Evolutionary conservation across 2,329 filamentous ascomycete genomes (phyloP), one percentile per base, ranked within the genome.

Genomic region (Xylariaceae sp.): DNA sequence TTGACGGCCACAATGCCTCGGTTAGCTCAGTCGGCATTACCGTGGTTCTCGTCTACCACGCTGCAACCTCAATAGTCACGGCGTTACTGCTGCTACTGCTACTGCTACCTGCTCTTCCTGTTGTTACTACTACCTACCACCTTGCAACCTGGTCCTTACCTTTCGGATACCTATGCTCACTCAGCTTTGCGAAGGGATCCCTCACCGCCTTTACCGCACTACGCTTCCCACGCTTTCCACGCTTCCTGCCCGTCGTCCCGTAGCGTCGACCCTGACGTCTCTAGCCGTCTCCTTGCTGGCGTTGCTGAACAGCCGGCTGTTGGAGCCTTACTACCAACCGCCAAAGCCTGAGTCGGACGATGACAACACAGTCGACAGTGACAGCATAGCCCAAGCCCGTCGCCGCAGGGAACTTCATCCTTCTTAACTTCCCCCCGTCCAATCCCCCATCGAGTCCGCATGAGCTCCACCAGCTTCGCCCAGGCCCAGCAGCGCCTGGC

Each of bases 401-500:
- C 41, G 11, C 13, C 39, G 7, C 44, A 53, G 34, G 45, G 39
- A 53, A 13, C 39, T 39, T 51, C 54, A 13, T 15, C 13, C 35
- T 11, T 18, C n/a, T 51, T 37, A 23, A 23, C 11, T 55, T 55
- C 15, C 11, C 15, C 17, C 5, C 17, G 18, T 55, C 34, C 17
- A 37, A 37, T 13, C 17, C 35, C 10, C 41, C 13, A 54, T 44
- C 56, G 13, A 30, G n/a, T 17, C 53, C 62, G 48, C 23, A 82
- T 82, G 80, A 80, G 75, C 69, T 76, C 79, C 62, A 76, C 77
- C 62, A 89, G 89, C 76, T 97, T 97, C 77, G 88, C 89, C 74
- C 88, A 90, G 73, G 93, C 93, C 65, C 92, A 97, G 78, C 83
- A 89, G 77, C 90, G 92, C 73, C 86, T 97, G 61, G 83, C 88